Conservation (phyloP, 805 yeast genomes). For the Saccharomyces eubayanus region DNA sequence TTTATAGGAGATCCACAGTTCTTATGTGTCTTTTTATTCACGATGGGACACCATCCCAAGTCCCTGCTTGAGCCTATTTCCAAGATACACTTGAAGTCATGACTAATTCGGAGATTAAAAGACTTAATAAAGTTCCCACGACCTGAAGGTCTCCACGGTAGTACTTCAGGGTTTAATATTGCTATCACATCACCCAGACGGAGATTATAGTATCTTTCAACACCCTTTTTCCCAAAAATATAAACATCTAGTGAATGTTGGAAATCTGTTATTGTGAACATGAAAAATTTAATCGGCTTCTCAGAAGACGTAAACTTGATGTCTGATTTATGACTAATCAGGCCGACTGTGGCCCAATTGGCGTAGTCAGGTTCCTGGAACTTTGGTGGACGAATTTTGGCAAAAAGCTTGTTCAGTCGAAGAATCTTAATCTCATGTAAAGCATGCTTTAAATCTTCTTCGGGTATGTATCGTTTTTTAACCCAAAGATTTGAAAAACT, state of each 20-base stretch:
- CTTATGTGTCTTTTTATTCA: constrained; percentile 42
- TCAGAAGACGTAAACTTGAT: constrained; percentile 38
- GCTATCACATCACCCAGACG: constrained; percentile 68
- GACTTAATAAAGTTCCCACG: constrained; percentile 24
- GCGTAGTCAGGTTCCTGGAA: constrained; percentile 60
- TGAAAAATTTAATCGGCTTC: constrained; percentile 46
- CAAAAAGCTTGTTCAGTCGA: constrained; percentile 49
- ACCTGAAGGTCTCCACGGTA: constrained; percentile 30
- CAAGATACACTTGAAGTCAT: constrained; percentile 44
- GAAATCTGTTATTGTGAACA: constrained; percentile 61
- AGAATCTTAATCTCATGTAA: constrained; percentile 47
- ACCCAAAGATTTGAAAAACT: constrained; percentile 38
- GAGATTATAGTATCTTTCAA: constrained; percentile 63
- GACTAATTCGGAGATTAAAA: constrained; percentile 50
- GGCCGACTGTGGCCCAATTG: constrained; percentile 77
- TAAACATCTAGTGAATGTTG: constrained; percentile 49
- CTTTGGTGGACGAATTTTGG: constrained; percentile 60
- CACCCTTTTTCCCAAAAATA: constrained; percentile 54
- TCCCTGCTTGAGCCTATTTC: constrained; percentile 69
- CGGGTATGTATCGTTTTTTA: constrained; percentile 40
- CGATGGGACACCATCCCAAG: constrained; percentile 57
- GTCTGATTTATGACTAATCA: constrained; percentile 50
- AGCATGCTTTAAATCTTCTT: constrained; percentile 29
- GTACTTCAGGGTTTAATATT: constrained; percentile 64
- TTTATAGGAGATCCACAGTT: constrained; percentile 58